A percentile compares a stretch with the other conserved stretches of the same genome.
These are phyloP conservation scores for Chlorella sp. DNA, from an alignment of 139 green algal species.

Conservation along the genomic window DNA sequence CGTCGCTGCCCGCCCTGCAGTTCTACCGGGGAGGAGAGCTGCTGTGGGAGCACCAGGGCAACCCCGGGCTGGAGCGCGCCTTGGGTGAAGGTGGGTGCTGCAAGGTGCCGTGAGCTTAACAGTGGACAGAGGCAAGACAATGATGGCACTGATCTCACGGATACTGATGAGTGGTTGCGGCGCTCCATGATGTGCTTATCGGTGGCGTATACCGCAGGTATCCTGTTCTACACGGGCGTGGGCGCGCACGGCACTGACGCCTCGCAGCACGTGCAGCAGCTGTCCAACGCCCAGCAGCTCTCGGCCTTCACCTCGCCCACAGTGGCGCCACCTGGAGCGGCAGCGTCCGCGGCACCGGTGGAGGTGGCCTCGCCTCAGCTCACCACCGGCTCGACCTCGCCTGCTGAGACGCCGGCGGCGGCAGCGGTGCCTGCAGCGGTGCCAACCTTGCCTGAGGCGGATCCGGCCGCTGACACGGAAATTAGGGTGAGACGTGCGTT, in stretches of 20 bases:
- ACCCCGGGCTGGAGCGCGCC: constrained; percentile 47
- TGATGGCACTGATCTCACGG: not conserved
- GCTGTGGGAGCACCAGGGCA: constrained; percentile 74
- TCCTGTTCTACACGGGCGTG: not conserved
- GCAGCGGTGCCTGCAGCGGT: too few relatives aligned
- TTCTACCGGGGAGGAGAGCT: constrained; percentile 59
- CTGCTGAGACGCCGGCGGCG: too few relatives aligned
- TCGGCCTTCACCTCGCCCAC: not conserved
- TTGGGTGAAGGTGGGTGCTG: constrained; percentile 47
- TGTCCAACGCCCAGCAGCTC: not conserved
- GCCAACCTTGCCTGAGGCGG: too few relatives aligned
- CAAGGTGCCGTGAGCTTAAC: not conserved
- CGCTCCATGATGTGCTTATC: not conserved
- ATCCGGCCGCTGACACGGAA: too few relatives aligned
- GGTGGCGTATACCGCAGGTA: not conserved
- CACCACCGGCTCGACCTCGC: too few relatives aligned
- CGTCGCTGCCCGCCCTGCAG: not conserved
- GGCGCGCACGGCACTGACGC: not conserved
- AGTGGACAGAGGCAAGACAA: not conserved
- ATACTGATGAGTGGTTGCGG: not conserved
- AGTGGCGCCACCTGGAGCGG: not conserved
- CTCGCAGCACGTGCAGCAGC: not conserved
- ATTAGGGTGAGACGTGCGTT: too few relatives aligned
- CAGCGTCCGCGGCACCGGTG: too few relatives aligned
- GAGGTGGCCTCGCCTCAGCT: too few relatives aligned